These are phyloP conservation scores for Clonostachys rhizophaga DNA, from an alignment of 2,329 filamentous ascomycete species.

Conservation along the genomic window DNA sequence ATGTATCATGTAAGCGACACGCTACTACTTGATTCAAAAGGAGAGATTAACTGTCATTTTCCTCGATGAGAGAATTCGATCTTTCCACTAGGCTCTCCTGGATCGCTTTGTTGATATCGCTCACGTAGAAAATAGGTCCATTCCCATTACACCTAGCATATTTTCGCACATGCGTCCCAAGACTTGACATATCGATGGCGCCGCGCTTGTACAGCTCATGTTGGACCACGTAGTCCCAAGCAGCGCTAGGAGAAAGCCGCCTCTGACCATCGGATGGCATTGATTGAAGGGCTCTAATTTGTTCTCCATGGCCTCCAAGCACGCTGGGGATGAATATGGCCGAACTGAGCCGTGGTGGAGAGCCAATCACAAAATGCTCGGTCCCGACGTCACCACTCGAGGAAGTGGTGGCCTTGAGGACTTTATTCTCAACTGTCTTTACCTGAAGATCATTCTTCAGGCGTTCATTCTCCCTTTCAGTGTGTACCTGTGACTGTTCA, in stretches of 20 bases:
- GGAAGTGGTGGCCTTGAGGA: constrained; percentile 67
- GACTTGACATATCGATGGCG: constrained; percentile 73
- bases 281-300: constrained; percentile 67
- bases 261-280: constrained; percentile 65
- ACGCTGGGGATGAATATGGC: constrained; percentile 15
- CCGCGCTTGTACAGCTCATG: constrained; percentile 75
- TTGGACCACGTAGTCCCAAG: constrained; percentile 85
- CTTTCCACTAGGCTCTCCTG: constrained; percentile 57
- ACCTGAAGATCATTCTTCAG: constrained; percentile 1
- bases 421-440: constrained; percentile 75
- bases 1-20: no score
- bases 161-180: constrained; percentile 73
- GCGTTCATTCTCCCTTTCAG: constrained; percentile 68
- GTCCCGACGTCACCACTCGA: constrained; percentile 27
- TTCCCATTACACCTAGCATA: constrained; percentile 79
- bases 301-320: constrained; percentile 38
- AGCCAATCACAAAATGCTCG: constrained; percentile 2
- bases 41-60: no score
- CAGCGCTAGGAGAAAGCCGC: constrained; percentile 69
- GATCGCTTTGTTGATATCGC: constrained; percentile 68
- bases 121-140: constrained; percentile 82
- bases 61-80: no score
- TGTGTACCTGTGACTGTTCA: constrained; percentile 66
- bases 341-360: constrained; percentile 11
- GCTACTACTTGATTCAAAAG: no score